Base-by-base conservation (phyloP, 441 rosid genomes). In the Metrosideros polymorpha region DNA sequence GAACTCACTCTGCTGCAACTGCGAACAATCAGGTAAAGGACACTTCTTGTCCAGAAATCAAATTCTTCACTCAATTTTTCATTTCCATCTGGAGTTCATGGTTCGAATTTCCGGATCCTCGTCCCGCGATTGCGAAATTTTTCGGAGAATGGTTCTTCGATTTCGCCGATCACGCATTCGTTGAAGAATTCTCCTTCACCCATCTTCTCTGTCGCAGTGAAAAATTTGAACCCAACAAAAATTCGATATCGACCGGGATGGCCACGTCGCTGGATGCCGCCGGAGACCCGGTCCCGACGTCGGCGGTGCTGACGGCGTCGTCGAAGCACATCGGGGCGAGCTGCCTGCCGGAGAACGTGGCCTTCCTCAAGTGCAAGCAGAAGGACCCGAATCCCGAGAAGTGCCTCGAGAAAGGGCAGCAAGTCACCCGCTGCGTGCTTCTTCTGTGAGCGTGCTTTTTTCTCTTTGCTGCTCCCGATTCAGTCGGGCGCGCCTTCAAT, bases 311-410 rank as follows among this genome's bases (percentile, higher is more conserved):
- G 89, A 96, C 91, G 91, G 94, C 99, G 45, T 90, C 99, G 52
- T 95, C 99, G 85, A 95, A 95, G 93, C 99, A 96, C 84, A 94
- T 98, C 57, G 95, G 91, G 32, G 76, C 84, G 39, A 87, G 98
- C 84, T 96, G 99, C 91, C 91, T 85, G 76, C 85, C 90, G 19
- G 98, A 96, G 91, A 98, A 98, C 87, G 92, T 98, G 84, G 97
- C 90, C 59, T 98, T 96, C 89, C 95, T 98, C 89, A 98, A 94
- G 89, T 96, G 99, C 92, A 98, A 98, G 94, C 92, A 96, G 96
- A 93, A 94, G 87, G 98, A 98, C 88, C 98, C 98, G 2, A 98
- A 96, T 87, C 99, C 99, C 0, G 99, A 98, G 95, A 96, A 96
- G 82, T 96, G 99, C 87, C 98, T 98, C 51, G 98, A 96, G 24